Base-by-base conservation (phyloP, 2,329 filamentous ascomycete genomes). In the Trichophyton mentagrophytes region DNA sequence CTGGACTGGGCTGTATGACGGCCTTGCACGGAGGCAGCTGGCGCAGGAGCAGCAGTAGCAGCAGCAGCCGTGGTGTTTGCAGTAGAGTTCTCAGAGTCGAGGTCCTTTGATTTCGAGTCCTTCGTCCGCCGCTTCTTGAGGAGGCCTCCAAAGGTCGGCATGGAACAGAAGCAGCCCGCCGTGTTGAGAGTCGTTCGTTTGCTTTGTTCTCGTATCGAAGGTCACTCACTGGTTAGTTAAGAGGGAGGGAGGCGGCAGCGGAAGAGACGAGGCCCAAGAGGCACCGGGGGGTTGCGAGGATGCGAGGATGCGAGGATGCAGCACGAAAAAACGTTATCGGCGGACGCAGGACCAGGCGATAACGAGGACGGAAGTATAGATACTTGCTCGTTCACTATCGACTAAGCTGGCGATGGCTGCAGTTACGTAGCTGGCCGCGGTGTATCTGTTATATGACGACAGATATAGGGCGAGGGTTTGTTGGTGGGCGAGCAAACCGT, bases 51-150 rank as follows among this genome's bases (percentile, higher is more conserved):
- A 27, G 64, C 66, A 64, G 66, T 63, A 67, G 65, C 64, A 63
- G 62, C 66, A 63, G 67, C 64, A 58, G 67, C 64, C 64, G 66
- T 67, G 63, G 83, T 80, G 47, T 2, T 30, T 33, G 30, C 82
- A 71, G 82, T 87, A 66, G 80, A 80, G 70, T 85, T 80, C 70
- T 85, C 84, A 68, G 83, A 80, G 72, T 85, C 83, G 72, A 81
- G 75, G 74, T 85, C 81, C 71, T 78, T 80, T 68, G 69, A 66
- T 67, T 72, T 73, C 77, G 85, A 88, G 80, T 96, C 90, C 84
- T 90, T 95, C 78, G 90, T 95, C 84, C 90, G 87, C 83, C 95
- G 96, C 84, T 96, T 97, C 84, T 96, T 96, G 74, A 97, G 85
- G 73, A 96, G 90, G 60, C 73, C 74, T 76, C 90, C 90, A 80